phyloP scores from a whole-genome alignment of 2,329 filamentous ascomycete species.

The Fusarium dlaminii region DNA sequence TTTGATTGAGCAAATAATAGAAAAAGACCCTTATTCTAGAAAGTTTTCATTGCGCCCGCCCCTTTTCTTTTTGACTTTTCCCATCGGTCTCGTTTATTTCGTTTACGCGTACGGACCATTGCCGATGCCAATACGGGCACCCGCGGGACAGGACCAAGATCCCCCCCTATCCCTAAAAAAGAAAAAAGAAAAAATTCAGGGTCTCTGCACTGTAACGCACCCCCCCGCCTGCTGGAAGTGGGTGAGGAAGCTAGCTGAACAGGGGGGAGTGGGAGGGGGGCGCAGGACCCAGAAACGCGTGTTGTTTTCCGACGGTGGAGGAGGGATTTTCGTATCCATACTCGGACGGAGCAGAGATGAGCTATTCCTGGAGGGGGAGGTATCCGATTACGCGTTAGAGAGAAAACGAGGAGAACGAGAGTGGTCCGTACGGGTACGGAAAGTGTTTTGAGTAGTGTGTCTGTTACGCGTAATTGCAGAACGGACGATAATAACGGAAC shows the following conservation, averaged over 20 bases:
- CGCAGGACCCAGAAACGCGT: not conserved
- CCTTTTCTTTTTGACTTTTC: not conserved
- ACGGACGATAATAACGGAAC: not conserved
- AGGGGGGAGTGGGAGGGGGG: not conserved
- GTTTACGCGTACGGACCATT: not conserved
- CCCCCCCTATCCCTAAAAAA: not conserved
- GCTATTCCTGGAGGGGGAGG: conserved; percentile 8
- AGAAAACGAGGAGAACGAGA: not conserved
- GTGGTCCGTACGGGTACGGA: not conserved
- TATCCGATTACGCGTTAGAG: conserved; percentile 16
- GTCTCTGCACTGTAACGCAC: conserved; percentile 8
- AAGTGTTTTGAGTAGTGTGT: not conserved
- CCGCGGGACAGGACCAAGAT: not conserved
- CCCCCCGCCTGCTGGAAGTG: not conserved
- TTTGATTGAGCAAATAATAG: too few relatives aligned
- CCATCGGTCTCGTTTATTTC: not conserved
- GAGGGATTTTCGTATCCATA: conserved; percentile 25
- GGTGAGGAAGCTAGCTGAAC: not conserved
- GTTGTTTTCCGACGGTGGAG: conserved; percentile 7
- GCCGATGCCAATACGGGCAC: not conserved
- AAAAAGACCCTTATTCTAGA: not conserved
- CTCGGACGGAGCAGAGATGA: not conserved
- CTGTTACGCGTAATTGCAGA: conserved; percentile 4
- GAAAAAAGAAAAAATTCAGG: not conserved
- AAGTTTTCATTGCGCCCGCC: not conserved